phyloP scores from a whole-genome alignment of 257 asterid species.

The Parsonsia alboflavescens region DNA sequence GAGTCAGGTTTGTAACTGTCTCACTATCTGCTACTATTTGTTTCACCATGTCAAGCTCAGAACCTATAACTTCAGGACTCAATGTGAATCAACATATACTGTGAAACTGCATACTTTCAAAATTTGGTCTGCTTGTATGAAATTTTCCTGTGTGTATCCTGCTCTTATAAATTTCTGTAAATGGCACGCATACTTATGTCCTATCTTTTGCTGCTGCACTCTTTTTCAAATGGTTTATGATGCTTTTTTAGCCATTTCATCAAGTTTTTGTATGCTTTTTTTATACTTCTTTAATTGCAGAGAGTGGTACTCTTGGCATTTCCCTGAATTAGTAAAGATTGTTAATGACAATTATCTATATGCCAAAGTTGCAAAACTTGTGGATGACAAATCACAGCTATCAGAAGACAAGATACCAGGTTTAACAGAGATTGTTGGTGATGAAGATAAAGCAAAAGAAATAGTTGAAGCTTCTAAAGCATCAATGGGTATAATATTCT shows the following conservation, averaged over 20 bases:
- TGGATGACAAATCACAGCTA: constrained; percentile 77
- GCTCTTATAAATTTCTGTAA: neutral
- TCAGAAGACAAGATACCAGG: constrained; percentile 57
- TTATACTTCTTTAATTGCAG: constrained; percentile 33
- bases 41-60: neutral
- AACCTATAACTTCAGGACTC: neutral
- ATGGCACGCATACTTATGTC: neutral
- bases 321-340: constrained; percentile 86
- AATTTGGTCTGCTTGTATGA: neutral
- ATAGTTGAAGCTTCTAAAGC: constrained; percentile 94
- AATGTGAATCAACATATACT: neutral
- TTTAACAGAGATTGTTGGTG: constrained; percentile 72
- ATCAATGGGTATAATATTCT: constrained; percentile 67
- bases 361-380: constrained; percentile 73
- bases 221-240: neutral
- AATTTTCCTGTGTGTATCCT: neutral
- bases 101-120: neutral
- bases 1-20: constrained; percentile 60
- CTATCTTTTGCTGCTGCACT: neutral
- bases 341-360: constrained; percentile 84
- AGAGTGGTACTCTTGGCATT: constrained; percentile 99
- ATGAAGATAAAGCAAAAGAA: constrained; percentile 95
- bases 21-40: neutral
- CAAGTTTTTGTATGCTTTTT: neutral
- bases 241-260: neutral